phyloP scores from a whole-genome alignment of 495 filamentous ascomycete species.

The Aspergillus egyptiacus region DNA sequence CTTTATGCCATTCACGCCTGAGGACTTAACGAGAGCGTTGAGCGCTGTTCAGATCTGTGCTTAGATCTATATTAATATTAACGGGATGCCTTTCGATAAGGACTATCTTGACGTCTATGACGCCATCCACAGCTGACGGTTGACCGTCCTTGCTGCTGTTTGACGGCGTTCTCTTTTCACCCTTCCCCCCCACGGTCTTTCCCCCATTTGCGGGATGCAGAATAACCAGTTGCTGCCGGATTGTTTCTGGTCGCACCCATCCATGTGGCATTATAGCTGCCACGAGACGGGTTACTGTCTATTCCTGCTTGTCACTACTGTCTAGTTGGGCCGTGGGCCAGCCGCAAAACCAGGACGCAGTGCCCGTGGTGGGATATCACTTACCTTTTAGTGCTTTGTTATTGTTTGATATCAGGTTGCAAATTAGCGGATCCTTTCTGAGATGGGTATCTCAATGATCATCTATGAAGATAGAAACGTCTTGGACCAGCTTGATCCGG shows the following conservation, averaged over 20 bases:
- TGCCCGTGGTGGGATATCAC: conserved; percentile 4
- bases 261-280: background rate
- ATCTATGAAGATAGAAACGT: conserved; percentile 3
- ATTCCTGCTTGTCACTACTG: background rate
- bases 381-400: conserved; percentile 2
- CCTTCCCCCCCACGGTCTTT: background rate
- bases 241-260: background rate
- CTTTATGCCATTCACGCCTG: conserved; percentile 32
- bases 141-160: background rate
- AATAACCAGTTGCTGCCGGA: background rate
- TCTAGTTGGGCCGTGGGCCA: background rate
- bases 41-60: conserved; percentile 37
- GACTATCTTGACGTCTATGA: conserved; percentile 9
- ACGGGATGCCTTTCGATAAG: conserved; percentile 13
- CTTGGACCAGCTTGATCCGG: conserved; percentile 1
- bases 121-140: conserved; percentile 2
- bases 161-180: conserved; percentile 1
- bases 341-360: conserved; percentile 5
- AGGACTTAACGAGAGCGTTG: conserved; percentile 41
- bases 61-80: conserved; percentile 11
- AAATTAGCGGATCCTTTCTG: conserved; percentile 34
- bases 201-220: background rate
- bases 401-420: background rate
- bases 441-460: conserved; percentile 5
- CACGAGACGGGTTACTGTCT: background rate